A percentile compares a stretch with the other conserved stretches of the same genome.
Conservation (phyloP, 176 grass and related monocot species). For the Triticum turgidum region DNA sequence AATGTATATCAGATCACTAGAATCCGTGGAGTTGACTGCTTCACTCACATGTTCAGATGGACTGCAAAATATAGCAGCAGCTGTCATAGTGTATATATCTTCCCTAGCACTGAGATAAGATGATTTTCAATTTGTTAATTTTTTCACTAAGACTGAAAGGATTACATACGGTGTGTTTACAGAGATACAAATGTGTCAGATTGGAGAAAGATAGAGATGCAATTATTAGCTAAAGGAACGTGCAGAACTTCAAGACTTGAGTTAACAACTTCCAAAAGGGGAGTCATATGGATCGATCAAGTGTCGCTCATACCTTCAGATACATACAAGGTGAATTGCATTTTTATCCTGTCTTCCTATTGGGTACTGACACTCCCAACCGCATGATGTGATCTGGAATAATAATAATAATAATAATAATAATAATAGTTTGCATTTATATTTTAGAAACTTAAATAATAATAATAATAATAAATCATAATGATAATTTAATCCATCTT, state of each 20-base stretch:
- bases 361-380: neutral
- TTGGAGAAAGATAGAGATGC: slow-evolving; percentile 40
- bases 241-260: slow-evolving; percentile 42
- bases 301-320: slow-evolving; percentile 53
- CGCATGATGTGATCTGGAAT: neutral
- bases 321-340: slow-evolving; percentile 37
- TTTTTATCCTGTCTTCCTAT: neutral
- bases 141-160: neutral
- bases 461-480: too few relatives aligned
- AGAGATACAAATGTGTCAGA: neutral
- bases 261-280: slow-evolving; percentile 35
- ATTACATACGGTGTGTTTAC: neutral
- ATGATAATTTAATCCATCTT: neutral
- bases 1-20: slow-evolving; percentile 57
- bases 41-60: slow-evolving; percentile 31
- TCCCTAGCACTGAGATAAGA: neutral
- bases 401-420: too few relatives aligned
- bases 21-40: slow-evolving; percentile 46
- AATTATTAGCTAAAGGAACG: slow-evolving; percentile 37
- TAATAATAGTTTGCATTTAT: too few relatives aligned
- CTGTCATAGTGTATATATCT: slow-evolving; percentile 12
- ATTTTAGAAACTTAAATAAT: too few relatives aligned
- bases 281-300: slow-evolving; percentile 56
- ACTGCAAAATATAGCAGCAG: slow-evolving; percentile 14
- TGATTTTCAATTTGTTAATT: neutral